Percentiles rank a stretch among this genome's conserved stretches.
Evolutionary conservation across 345 rosid species (phyloP).

Genomic region (Ceriops decandra): DNA sequence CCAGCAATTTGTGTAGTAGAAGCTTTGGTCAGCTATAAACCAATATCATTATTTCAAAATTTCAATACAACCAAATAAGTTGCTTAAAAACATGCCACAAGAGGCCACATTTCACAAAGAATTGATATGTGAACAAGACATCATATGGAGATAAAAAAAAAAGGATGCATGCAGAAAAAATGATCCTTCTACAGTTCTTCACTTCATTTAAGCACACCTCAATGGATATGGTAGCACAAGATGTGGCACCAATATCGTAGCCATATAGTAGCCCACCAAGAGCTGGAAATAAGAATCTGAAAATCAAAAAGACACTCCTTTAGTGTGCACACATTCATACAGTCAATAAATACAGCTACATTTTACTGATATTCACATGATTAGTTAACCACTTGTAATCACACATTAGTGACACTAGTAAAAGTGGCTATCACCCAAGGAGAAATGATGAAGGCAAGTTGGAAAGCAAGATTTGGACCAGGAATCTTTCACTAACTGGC

Average conservation of each 20-base stretch:
- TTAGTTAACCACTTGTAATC: neutral
- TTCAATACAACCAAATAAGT: no score
- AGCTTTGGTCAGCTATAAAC: no score
- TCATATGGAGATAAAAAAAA: neutral
- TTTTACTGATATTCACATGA: neutral
- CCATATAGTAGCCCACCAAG: slow-evolving; percentile 93
- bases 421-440: no score
- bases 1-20: no score
- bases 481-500: no score
- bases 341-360: neutral
- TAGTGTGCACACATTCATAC: neutral
- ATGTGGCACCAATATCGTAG: slow-evolving; percentile 93
- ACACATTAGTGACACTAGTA: neutral
- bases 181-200: slow-evolving; percentile 1
- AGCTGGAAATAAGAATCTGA: slow-evolving; percentile 97
- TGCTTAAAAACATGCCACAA: no score
- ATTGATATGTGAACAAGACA: neutral
- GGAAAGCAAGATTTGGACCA: no score
- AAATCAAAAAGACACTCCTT: slow-evolving; percentile 28
- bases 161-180: neutral
- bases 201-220: slow-evolving; percentile 39
- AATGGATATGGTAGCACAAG: slow-evolving; percentile 81
- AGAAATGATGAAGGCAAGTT: no score
- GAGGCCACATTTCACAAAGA: neutral
- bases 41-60: no score